phyloP scores from a whole-genome alignment of 1,139 yeast species.

The Nakaseomyces sp. region DNA sequence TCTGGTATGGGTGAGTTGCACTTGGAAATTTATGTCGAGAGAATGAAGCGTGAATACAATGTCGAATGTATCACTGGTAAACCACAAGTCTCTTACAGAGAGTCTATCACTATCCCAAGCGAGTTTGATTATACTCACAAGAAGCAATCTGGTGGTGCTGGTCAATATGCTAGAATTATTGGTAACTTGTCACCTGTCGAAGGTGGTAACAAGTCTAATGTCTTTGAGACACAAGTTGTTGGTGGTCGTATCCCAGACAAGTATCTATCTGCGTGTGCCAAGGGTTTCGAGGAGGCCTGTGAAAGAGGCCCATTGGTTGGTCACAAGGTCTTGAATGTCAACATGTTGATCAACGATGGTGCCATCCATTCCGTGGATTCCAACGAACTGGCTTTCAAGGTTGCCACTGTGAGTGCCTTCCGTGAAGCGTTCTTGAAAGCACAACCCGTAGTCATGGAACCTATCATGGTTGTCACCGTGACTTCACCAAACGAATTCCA shows the following conservation, averaged over 20 bases:
- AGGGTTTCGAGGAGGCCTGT: conserved; percentile 91
- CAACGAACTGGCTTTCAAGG: conserved; percentile 86
- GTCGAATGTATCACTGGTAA: conserved; percentile 93
- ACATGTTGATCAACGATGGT: conserved; percentile 95
- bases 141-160: conserved; percentile 99
- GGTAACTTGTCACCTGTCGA: conserved; percentile 67
- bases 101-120: conserved; percentile 66
- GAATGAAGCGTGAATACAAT: conserved; percentile 95
- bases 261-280: conserved; percentile 85
- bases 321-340: conserved; percentile 83
- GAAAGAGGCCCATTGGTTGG: conserved; percentile 97
- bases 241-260: conserved; percentile 98
- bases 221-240: conserved; percentile 77
- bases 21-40: conserved; percentile 91
- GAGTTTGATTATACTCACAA: conserved; percentile 93
- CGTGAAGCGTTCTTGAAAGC: conserved; percentile 80
- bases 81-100: conserved; percentile 98
- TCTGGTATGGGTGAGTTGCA: conserved; percentile 99
- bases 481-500: conserved; percentile 97
- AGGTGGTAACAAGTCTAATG: conserved; percentile 45
- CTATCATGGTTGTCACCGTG: conserved; percentile 87
- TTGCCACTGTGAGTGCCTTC: conserved; percentile 90
- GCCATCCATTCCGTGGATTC: conserved; percentile 96
- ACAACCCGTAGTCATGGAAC: conserved; percentile 84
- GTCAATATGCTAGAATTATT: conserved; percentile 95